A percentile compares a stretch with the other conserved stretches of the same genome.
These are phyloP conservation scores for Pestalotiopsis sp. DNA, from an alignment of 2,329 filamentous ascomycete genomes.

Conservation along the genomic window DNA sequence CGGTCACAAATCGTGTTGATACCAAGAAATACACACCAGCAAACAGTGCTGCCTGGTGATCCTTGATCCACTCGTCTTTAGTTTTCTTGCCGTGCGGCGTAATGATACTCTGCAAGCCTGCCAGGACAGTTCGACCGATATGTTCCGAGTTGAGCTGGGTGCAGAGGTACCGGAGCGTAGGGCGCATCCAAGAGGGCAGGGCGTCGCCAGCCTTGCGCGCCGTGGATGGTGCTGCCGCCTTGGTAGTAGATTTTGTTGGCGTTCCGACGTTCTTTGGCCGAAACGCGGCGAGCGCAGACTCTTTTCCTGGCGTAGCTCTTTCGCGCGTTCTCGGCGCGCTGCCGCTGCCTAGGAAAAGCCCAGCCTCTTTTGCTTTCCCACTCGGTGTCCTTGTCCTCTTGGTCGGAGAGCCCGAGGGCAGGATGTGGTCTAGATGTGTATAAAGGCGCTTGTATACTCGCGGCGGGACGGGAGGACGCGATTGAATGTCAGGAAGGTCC, in stretches of 20 bases:
- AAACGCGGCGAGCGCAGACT: slow-evolving; percentile 43
- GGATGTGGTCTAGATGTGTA: slow-evolving; percentile 72
- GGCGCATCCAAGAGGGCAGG: slow-evolving; percentile 70
- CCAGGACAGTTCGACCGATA: slow-evolving; percentile 72
- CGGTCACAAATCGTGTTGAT: slow-evolving; percentile 47
- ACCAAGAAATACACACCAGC: slow-evolving; percentile 65
- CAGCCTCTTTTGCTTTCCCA: slow-evolving; percentile 35
- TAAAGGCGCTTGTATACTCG: slow-evolving; percentile 84
- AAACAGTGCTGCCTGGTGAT: slow-evolving; percentile 55
- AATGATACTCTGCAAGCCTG: slow-evolving; percentile 66
- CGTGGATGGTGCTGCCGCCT: slow-evolving; percentile 17
- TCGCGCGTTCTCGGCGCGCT: slow-evolving; percentile 37
- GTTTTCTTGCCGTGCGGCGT: slow-evolving; percentile 43
- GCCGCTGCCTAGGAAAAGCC: slow-evolving; percentile 29
- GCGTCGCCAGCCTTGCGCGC: slow-evolving; percentile 33
- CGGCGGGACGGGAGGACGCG: slow-evolving; percentile 76
- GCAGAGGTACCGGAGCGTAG: slow-evolving; percentile 67
- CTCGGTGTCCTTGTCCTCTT: slow-evolving; percentile 32
- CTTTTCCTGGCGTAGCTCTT: slow-evolving; percentile 48
- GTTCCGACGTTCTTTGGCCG: slow-evolving; percentile 41
- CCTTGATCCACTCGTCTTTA: slow-evolving; percentile 50
- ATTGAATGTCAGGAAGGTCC: slow-evolving; percentile 75
- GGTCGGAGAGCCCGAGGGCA: slow-evolving; percentile 44
- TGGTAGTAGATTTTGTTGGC: slow-evolving; percentile 43
- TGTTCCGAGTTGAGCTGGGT: slow-evolving; percentile 59